phyloP scores from a whole-genome alignment of 2,329 filamentous ascomycete species.

The Aspergillus floridensis region DNA sequence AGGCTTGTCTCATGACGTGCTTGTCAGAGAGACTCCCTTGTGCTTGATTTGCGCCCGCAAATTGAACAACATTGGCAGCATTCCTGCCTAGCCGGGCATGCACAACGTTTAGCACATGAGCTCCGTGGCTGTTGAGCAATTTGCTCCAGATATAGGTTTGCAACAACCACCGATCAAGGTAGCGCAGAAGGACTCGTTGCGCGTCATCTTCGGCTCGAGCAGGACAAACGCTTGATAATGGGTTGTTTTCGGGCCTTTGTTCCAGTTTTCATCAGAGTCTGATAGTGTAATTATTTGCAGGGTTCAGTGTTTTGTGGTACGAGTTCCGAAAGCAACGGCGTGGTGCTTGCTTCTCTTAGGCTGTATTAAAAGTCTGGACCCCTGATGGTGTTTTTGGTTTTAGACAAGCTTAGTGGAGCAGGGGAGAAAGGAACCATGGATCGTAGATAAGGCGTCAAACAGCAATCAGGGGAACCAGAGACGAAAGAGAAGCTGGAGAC shows the following conservation, averaged over 20 bases:
- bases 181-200: neutral
- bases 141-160: no score
- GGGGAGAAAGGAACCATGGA: neutral
- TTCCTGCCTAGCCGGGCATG: neutral
- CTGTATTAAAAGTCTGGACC: no score
- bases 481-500: conserved; percentile 27
- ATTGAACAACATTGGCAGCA: neutral
- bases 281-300: no score
- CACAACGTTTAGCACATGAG: neutral
- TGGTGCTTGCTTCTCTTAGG: no score
- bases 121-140: neutral
- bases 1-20: neutral
- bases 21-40: neutral
- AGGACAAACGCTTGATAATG: no score
- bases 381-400: no score
- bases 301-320: no score
- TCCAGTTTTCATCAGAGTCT: no score
- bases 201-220: neutral
- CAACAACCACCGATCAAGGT: no score
- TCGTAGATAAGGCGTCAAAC: neutral
- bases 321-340: no score
- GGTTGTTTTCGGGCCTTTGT: no score
- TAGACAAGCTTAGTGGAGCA: neutral
- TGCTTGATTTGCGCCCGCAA: neutral
- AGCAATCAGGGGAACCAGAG: conserved; percentile 14